Conservation (phyloP, 1,139 yeast genomes). For the Yamadazyma sp. region DNA sequence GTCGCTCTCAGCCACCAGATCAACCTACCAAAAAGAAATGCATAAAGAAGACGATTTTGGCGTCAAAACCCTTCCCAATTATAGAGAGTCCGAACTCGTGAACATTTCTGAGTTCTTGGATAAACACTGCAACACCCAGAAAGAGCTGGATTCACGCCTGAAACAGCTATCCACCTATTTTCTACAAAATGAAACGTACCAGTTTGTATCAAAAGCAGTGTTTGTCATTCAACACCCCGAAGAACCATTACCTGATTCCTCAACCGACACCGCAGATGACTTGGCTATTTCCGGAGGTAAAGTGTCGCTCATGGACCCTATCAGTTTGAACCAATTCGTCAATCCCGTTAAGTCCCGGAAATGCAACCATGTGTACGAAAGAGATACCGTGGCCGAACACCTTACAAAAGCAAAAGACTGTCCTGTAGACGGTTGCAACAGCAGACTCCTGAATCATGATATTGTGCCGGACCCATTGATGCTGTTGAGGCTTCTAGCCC, state of each 20-base stretch:
- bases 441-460: constrained; percentile 23
- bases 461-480: constrained; percentile 47
- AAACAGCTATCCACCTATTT: constrained; percentile 11
- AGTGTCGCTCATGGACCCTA: constrained; percentile 63
- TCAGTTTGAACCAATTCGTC: constrained; percentile 50
- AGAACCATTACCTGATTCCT: constrained; percentile 41
- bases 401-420: constrained; percentile 29
- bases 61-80: constrained; percentile 22
- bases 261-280: constrained; percentile 50
- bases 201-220: constrained; percentile 24
- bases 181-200: constrained; percentile 16
- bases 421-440: constrained; percentile 52
- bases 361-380: constrained; percentile 66
- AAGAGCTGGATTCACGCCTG: constrained; percentile 3
- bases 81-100: constrained; percentile 11
- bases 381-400: constrained; percentile 36
- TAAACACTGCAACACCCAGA: constrained; percentile 6
- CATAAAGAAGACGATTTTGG: constrained; percentile 21
- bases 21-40: constrained; percentile 7
- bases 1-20: constrained; percentile 3
- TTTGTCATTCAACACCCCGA: constrained; percentile 39
- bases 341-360: constrained; percentile 52
- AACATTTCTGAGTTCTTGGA: constrained; percentile 11
- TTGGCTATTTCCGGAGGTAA: constrained; percentile 66
- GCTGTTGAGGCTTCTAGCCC: constrained; percentile 46